Base-by-base conservation (phyloP, 2,329 filamentous ascomycete species). In the Sporothrix luriei region DNA sequence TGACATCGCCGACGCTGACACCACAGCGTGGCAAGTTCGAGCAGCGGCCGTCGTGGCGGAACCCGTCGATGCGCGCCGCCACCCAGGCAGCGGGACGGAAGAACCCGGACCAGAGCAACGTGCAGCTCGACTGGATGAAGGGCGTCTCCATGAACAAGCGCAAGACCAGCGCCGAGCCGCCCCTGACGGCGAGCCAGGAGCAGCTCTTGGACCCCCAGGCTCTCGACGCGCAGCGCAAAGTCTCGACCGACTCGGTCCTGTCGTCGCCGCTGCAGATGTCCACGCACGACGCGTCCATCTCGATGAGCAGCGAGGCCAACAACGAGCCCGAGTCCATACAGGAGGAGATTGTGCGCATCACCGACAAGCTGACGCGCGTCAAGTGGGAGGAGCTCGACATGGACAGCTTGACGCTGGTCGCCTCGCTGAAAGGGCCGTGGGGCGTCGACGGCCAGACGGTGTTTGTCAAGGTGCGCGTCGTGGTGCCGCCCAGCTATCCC, bases 51-150 rank as follows among this genome's bases (percentile, higher is more conserved):
- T 80, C 81, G 3, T 88, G 85, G 86, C 82, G 82, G 73, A 83
- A 84, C 3, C 84, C 84, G 2, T 86, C 86, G 1, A 88, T 88
- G 86, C 88, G 86, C 74, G 84, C 84, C 74, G 84, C 84, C 29
- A 85, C 84, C 69, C 80, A 80, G 26, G 76, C 78, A 5, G 78
- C 78, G 19, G 57, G 69, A 3, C 43, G 66, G 3, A 83, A 80
- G 66, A 75, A 80, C 21, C 69, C 78, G 33, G 83, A 87, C 70
- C 80, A 82, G 49, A 84, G 80, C 69, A 81, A 84, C 61, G 83
- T 85, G 26, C 87, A 90, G 72, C 87, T 90, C 68, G 87, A 85
- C 16, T 90, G 88, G 88, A 90, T 90, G 85, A 89, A 87, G 75
- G 88, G 88, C 5, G 88, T 90, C 71, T 88, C 84, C 43, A 87